Evolutionary conservation across 1,139 yeast genomes (phyloP), one percentile per base, ranked within the genome.

Genomic region (Suhomyces bribrorum): DNA sequence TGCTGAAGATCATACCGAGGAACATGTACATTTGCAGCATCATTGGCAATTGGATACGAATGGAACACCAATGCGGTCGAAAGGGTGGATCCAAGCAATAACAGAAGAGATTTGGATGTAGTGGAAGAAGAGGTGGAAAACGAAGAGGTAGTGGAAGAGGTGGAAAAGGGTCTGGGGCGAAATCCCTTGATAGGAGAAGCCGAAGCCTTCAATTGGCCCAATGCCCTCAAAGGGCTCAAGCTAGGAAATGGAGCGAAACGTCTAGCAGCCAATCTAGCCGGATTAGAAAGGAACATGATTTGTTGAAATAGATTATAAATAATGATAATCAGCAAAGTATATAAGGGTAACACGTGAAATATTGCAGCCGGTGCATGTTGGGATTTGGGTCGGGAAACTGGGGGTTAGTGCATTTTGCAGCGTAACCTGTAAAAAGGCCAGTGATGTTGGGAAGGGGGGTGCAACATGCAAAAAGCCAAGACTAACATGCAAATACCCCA

Each of bases 271-370:
- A 34, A 15, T 26, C 22, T 38, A 26, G 33, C 31, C 8, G 44
- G 44, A 15, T 32, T 37, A 24, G 34, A 40, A 31, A 40, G 30
- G 24, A 37, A 37, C 41, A 37, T 37, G 37, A 5, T 28, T 12
- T 27, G 37, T 20, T 5, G 23, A 20, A 8, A 4, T 20, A 20
- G 23, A 20, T 8, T 8, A n/a, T 20, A 20, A 20, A 20, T 20
- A 20, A 5, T 20, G 23, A 20, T 3, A 20, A 8, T 8, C 23
- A 20, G 11, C 23, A 20, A 20, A n/a, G 5, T 4, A 36, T 30
- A 36, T 31, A 23, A 6, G 24, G 18, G 27, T 31, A 28, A 31
- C 38, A 36, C 38, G 38, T 36, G 38, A 36, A n/a, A 29, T 28
- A 34, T 31, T 31, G 38, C 38, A 36, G 16, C 31, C 33, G 32